phyloP scores from a whole-genome alignment of 176 grass and related monocot species.

The Themeda triandra region DNA sequence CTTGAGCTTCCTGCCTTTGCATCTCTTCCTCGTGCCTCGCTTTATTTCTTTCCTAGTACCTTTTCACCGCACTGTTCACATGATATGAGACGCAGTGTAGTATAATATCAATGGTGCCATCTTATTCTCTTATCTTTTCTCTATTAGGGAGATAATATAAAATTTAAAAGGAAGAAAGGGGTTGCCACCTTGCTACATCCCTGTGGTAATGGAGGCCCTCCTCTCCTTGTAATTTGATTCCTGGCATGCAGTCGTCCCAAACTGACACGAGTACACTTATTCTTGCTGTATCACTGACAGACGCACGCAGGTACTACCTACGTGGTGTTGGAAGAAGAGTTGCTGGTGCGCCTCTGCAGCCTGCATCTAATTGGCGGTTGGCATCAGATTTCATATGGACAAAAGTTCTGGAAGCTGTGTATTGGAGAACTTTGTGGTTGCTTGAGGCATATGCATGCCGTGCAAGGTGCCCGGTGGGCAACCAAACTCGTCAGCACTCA shows the following conservation, averaged over 20 bases:
- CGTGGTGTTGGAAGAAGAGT: background rate
- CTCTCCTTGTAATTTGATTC: background rate
- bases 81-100: background rate
- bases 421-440: background rate
- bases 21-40: background rate
- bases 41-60: background rate
- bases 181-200: background rate
- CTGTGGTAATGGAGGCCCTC: background rate
- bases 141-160: background rate
- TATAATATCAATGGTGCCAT: constrained; percentile 5
- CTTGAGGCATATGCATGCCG: background rate
- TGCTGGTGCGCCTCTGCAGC: background rate
- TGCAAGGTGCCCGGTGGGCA: background rate
- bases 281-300: background rate
- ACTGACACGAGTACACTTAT: background rate
- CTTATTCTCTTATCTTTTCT: background rate
- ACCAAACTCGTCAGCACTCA: background rate
- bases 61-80: background rate
- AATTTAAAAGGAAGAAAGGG: background rate
- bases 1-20: background rate
- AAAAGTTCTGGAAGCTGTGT: background rate
- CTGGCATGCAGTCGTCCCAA: background rate
- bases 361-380: background rate
- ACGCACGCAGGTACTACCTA: too few relatives aligned
- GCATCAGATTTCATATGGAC: background rate